phyloP scores from a whole-genome alignment of 495 filamentous ascomycete species.

The Amorphotheca resinae region DNA sequence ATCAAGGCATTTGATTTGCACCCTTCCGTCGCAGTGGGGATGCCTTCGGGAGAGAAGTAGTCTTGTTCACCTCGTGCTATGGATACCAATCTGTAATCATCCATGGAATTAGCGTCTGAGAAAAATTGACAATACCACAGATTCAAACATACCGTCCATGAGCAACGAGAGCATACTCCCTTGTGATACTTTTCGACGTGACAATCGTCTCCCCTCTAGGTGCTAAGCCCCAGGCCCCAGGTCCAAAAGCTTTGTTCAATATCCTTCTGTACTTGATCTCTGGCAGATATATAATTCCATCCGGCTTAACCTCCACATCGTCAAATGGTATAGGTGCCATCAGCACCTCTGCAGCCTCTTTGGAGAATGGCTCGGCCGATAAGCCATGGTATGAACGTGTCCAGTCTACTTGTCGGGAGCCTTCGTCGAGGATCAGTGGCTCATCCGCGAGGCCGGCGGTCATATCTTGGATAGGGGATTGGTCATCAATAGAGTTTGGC shows the following conservation, averaged over 20 bases:
- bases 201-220: constrained; percentile 86
- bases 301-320: constrained; percentile 92
- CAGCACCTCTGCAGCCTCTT: constrained; percentile 62
- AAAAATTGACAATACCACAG: neutral
- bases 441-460: constrained; percentile 22
- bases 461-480: constrained; percentile 22
- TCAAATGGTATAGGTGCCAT: constrained; percentile 51
- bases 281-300: constrained; percentile 90
- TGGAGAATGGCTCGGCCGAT: constrained; percentile 57
- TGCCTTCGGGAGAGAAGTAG: constrained; percentile 84
- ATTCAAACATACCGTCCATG: constrained; percentile 61
- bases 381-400: constrained; percentile 85
- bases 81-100: constrained; percentile 59
- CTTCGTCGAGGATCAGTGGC: constrained; percentile 21
- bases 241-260: constrained; percentile 82
- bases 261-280: constrained; percentile 98
- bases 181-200: constrained; percentile 74
- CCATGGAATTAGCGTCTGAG: neutral
- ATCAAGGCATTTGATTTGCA: constrained; percentile 95
- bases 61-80: constrained; percentile 90
- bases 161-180: constrained; percentile 88
- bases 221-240: constrained; percentile 89
- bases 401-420: constrained; percentile 58
- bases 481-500: constrained; percentile 5
- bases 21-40: constrained; percentile 93